Evolutionary conservation across 2,329 filamentous ascomycete genomes (phyloP).

Genomic region (Helotiales sp.): DNA sequence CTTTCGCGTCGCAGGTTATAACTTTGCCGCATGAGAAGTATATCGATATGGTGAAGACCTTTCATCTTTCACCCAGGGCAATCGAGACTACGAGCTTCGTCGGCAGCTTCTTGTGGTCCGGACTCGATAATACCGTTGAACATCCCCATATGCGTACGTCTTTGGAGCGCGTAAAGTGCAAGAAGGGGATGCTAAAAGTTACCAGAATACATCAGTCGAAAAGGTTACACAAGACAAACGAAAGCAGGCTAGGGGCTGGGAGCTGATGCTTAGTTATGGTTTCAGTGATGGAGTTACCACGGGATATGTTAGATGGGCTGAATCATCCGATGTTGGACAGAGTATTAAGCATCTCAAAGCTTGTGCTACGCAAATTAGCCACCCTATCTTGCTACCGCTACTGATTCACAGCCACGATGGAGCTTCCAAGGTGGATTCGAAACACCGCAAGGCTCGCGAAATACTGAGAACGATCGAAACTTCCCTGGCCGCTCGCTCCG

Average conservation of each 20-base stretch:
- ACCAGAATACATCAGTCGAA: constrained; percentile 60
- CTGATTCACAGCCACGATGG: constrained; percentile 61
- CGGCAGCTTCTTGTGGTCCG: constrained; percentile 63
- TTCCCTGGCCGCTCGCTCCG: constrained; percentile 50
- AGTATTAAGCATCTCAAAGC: constrained; percentile 51
- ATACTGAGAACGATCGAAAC: constrained; percentile 62
- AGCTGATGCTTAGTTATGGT: constrained; percentile 60
- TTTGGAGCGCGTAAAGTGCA: background rate
- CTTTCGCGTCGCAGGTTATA: constrained; percentile 56
- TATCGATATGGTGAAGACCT: constrained; percentile 53
- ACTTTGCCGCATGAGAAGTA: constrained; percentile 53
- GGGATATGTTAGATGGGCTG: constrained; percentile 62
- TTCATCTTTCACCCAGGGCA: constrained; percentile 55
- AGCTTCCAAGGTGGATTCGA: constrained; percentile 55
- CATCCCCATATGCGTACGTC: constrained; percentile 56
- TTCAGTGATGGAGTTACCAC: constrained; percentile 56
- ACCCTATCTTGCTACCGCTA: constrained; percentile 59
- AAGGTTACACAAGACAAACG: constrained; percentile 67
- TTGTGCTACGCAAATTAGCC: constrained; percentile 51
- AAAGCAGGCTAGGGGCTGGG: constrained; percentile 63
- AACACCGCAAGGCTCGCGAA: constrained; percentile 62
- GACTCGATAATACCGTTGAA: constrained; percentile 54
- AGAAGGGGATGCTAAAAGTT: background rate
- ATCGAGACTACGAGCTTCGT: constrained; percentile 61
- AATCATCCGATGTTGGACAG: constrained; percentile 52